A percentile compares a stretch with the other conserved stretches of the same genome.
Evolutionary conservation across 2,329 filamentous ascomycete species (phyloP).

Genomic region (Zelopaecilomyces penicillatus): DNA sequence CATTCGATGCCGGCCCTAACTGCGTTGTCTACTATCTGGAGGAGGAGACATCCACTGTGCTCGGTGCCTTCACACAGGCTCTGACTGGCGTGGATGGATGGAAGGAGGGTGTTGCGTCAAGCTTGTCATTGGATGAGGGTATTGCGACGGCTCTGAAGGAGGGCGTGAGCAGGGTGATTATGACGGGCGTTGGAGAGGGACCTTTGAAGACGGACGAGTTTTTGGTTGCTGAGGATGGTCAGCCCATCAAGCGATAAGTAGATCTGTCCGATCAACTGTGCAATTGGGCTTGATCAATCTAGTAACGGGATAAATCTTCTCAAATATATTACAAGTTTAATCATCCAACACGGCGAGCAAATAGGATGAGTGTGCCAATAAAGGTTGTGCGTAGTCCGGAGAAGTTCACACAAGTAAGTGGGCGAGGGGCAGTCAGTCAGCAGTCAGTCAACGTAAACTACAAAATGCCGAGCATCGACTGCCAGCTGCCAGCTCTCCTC

Average conservation of each 20-base stretch:
- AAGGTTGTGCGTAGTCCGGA: too few species aligned
- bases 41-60: constrained; percentile 62
- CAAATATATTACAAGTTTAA: too few species aligned
- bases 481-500: too few species aligned
- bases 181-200: constrained; percentile 86
- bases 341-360: too few species aligned
- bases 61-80: constrained; percentile 68
- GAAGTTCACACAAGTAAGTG: too few species aligned
- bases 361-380: too few species aligned
- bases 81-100: constrained; percentile 60
- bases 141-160: constrained; percentile 60
- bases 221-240: constrained; percentile 61
- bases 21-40: constrained; percentile 93
- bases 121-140: constrained; percentile 54
- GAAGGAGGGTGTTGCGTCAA: constrained; percentile 49
- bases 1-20: constrained; percentile 95
- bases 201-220: constrained; percentile 72
- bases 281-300: too few species aligned
- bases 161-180: constrained; percentile 81
- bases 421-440: too few species aligned
- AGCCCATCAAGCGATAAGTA: constrained; percentile 28
- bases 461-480: too few species aligned
- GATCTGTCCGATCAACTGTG: too few species aligned
- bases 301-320: too few species aligned
- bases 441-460: too few species aligned